These are phyloP conservation scores for Crotalaria pallida DNA, from an alignment of 306 rosid genomes.

Conservation along the genomic window DNA sequence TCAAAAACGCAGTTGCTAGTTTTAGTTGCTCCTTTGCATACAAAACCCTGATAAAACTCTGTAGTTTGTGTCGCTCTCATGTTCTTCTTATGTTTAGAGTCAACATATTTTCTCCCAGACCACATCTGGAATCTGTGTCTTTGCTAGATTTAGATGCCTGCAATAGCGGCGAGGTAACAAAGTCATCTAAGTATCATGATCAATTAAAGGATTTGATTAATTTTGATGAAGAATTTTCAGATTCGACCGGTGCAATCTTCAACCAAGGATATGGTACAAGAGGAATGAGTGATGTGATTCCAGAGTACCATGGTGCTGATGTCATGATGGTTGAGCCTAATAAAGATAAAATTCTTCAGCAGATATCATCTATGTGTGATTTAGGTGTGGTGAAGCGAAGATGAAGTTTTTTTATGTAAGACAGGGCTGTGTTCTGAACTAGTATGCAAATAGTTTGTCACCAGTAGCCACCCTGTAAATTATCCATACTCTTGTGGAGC, in stretches of 20 bases:
- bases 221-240: constrained; percentile 24
- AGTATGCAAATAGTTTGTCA: neutral
- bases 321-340: too few species aligned
- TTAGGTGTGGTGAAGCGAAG: constrained; percentile 49
- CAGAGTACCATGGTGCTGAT: too few species aligned
- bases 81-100: constrained; percentile 37
- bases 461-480: neutral
- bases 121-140: constrained; percentile 33
- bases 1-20: constrained; percentile 66
- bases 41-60: constrained; percentile 25
- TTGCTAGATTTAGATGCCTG: constrained; percentile 46
- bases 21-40: neutral
- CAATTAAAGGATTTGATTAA: constrained; percentile 45
- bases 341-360: constrained; percentile 22
- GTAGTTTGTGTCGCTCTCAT: constrained; percentile 36
- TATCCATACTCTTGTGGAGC: neutral
- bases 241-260: neutral
- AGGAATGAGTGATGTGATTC: neutral
- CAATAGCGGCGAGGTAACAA: constrained; percentile 33
- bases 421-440: neutral
- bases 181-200: constrained; percentile 46
- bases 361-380: constrained; percentile 23
- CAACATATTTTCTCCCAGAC: constrained; percentile 15
- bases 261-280: constrained; percentile 4
- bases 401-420: constrained; percentile 23